Evolutionary conservation across 208 protist species (phyloP).

Genomic region (Trypanosoma brucei): DNA sequence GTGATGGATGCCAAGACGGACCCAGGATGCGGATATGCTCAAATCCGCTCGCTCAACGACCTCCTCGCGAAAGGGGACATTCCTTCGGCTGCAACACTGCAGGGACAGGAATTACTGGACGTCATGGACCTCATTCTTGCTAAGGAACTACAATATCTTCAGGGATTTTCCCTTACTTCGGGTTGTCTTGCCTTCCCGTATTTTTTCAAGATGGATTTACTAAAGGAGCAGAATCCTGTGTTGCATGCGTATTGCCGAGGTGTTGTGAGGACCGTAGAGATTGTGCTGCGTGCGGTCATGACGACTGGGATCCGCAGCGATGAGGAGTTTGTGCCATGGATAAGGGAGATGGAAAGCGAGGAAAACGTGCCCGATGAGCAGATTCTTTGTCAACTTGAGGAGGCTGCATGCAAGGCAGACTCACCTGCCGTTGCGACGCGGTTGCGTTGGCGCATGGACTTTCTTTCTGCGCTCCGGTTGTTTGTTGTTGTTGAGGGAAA

Average conservation of each 20-base stretch:
- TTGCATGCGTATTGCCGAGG: conserved; percentile 75
- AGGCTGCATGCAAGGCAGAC: conserved; percentile 19
- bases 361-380: conserved; percentile 43
- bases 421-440: conserved; percentile 44
- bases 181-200: conserved; percentile 74
- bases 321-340: conserved; percentile 74
- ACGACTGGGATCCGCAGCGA: conserved; percentile 71
- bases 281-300: conserved; percentile 57
- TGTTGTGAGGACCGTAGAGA: conserved; percentile 52
- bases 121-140: conserved; percentile 71
- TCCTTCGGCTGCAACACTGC: conserved; percentile 40
- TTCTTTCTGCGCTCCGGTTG: conserved; percentile 41
- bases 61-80: conserved; percentile 42
- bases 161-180: conserved; percentile 62
- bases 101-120: conserved; percentile 48
- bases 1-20: conserved; percentile 88
- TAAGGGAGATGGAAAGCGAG: conserved; percentile 54
- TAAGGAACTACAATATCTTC: conserved; percentile 63
- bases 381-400: conserved; percentile 62
- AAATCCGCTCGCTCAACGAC: conserved; percentile 42
- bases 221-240: conserved; percentile 53
- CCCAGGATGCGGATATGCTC: conserved; percentile 56
- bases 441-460: conserved; percentile 64
- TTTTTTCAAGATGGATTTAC: conserved; percentile 56
- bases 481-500: conserved; percentile 45